Conservation (phyloP, 2,329 filamentous ascomycete species). For the Ampelomyces quisqualis region DNA sequence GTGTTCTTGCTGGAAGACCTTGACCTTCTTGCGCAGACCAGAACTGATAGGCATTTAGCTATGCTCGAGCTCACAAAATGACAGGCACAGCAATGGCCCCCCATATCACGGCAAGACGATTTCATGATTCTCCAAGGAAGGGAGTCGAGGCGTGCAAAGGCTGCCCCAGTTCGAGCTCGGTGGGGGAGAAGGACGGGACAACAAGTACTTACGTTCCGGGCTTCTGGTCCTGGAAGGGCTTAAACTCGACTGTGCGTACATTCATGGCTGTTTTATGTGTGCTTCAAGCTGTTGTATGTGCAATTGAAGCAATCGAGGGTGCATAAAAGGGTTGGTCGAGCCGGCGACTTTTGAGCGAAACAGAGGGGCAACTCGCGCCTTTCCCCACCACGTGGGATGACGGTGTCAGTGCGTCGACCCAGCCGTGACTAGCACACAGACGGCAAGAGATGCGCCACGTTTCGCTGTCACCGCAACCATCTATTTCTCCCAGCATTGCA, state of each 20-base stretch:
- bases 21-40: slow-evolving; percentile 98
- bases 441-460: slow-evolving; percentile 12
- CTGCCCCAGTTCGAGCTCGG: background rate
- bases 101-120: too few species aligned
- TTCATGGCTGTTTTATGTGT: slow-evolving; percentile 54
- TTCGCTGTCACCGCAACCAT: slow-evolving; percentile 6
- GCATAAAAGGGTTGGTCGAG: slow-evolving; percentile 11
- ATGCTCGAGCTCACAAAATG: background rate
- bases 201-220: slow-evolving; percentile 85
- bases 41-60: slow-evolving; percentile 63
- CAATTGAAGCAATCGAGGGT: slow-evolving; percentile 25
- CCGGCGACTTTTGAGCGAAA: slow-evolving; percentile 33
- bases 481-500: slow-evolving; percentile 6
- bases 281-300: slow-evolving; percentile 22
- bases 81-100: too few species aligned
- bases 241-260: slow-evolving; percentile 76
- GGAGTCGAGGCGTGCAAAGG: background rate
- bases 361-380: slow-evolving; percentile 28
- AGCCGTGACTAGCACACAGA: slow-evolving; percentile 19
- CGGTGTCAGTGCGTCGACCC: slow-evolving; percentile 19
- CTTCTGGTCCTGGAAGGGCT: slow-evolving; percentile 94
- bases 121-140: background rate
- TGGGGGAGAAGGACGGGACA: background rate
- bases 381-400: slow-evolving; percentile 33
- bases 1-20: slow-evolving; percentile 90